These are phyloP conservation scores for Hura crepitans DNA, from an alignment of 441 rosid genomes.

Conservation along the genomic window DNA sequence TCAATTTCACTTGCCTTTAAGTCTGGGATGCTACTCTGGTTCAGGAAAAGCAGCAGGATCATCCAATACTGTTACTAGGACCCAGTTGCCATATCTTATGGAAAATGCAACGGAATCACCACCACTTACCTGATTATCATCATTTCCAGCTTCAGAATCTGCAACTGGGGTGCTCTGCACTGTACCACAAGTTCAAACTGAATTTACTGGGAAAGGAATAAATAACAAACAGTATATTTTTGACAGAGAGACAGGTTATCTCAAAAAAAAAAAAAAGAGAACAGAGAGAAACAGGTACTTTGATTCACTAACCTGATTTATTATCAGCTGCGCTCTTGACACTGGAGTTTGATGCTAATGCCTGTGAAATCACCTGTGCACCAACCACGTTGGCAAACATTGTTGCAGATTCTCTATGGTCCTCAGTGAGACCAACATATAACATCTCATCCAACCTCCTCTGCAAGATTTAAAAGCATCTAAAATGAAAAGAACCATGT, in stretches of 20 bases:
- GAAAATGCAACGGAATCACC: constrained; percentile 18
- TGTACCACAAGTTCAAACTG: constrained; percentile 35
- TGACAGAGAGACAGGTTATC: constrained; percentile 5
- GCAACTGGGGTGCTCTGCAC: constrained; percentile 42
- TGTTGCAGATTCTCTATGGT: constrained; percentile 89
- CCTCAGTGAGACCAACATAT: constrained; percentile 95
- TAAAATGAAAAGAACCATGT: constrained; percentile 41
- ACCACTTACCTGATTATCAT: constrained; percentile 50
- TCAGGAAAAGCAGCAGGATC: constrained; percentile 18
- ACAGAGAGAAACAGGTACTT: constrained; percentile 5
- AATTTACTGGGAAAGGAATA: constrained; percentile 1
- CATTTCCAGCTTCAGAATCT: constrained; percentile 46
- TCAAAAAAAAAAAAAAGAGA: too few relatives aligned
- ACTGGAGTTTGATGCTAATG: constrained; percentile 38
- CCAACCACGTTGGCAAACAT: constrained; percentile 93
- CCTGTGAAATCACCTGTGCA: constrained; percentile 75
- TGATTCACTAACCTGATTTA: constrained; percentile 46
- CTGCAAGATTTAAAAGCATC: constrained; percentile 64
- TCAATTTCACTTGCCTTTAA: constrained; percentile 28
- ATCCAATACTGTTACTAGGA: constrained; percentile 19
- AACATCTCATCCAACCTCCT: constrained; percentile 88
- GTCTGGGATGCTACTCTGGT: constrained; percentile 43
- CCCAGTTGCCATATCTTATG: not conserved
- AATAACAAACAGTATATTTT: not conserved
- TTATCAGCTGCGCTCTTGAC: constrained; percentile 25